Base-by-base conservation (phyloP, 805 yeast genomes). In the Tetrapisispora taiwanensis region DNA sequence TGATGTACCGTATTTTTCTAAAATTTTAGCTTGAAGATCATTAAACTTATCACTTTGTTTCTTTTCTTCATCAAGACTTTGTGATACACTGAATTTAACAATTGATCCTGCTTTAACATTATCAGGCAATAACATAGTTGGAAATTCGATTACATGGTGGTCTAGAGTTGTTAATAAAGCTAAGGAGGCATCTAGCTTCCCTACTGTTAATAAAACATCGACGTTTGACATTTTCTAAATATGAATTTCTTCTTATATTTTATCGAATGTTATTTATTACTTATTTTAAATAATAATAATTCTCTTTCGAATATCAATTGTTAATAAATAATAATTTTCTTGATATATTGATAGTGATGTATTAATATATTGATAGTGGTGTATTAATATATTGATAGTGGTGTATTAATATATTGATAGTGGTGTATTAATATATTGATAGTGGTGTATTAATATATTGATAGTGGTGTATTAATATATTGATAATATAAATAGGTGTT, bases 81-180 rank as follows among this genome's bases (percentile, higher is more conserved):
- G 81, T 42, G 83, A 88, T 61, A 96, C 89, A 46, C 72, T 76
- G 62, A 92, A 81, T 54, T 82, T 83, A 41, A 92, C 86, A 43
- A 92, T 83, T 12, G 95, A 84, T 2, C 98, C 98, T 1, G 97
- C 94, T 51, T 76, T 74, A 30, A 89, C 92, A 33, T 90, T 89
- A 53, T 81, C 84, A 8, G 98, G 98, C 38, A 92, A 69, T 44
- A 92, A 70, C 46, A 90, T 79, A 3, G 97, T 87, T n/a, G 98
- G 98, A 56, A 90, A 92, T 58, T 92, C 98, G 51, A 92, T 89
- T 48, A 90, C 72, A 60, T 89, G 95, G 63, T 90, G 97, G 62
- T 90, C 92, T 45, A 82, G 76, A 17, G 98, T 90, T 32, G 94
- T 75, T 37, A 92, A 71, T 39, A 92, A 71, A 27, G 97, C 97